A percentile compares a stretch with the other conserved stretches of the same genome.
Evolutionary conservation across 2,329 filamentous ascomycete species (phyloP).

Genomic region (Verticillium alfalfae): DNA sequence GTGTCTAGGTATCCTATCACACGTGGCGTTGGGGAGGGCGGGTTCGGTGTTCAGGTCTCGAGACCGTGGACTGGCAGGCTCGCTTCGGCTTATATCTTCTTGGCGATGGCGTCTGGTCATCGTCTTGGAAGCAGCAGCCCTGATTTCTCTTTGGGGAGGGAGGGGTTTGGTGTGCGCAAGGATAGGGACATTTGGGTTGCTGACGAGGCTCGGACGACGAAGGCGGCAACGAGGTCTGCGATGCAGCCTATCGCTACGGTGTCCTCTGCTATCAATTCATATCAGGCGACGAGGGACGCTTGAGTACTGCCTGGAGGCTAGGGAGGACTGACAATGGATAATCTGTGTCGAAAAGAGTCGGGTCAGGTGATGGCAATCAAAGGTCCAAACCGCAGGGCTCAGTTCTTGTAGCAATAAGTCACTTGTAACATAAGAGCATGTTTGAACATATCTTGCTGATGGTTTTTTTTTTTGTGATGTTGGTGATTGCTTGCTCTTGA

Average conservation of each 20-base stretch:
- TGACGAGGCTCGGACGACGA: background rate
- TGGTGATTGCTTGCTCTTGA: background rate
- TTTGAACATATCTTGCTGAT: background rate
- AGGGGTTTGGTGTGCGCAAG: background rate
- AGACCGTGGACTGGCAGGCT: background rate
- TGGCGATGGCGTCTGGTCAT: background rate
- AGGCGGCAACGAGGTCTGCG: background rate
- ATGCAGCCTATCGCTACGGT: background rate
- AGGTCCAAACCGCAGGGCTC: background rate
- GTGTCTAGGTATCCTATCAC: conserved; percentile 41
- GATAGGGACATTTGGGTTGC: background rate
- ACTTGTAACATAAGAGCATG: background rate
- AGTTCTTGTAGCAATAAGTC: background rate
- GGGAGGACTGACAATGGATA: background rate
- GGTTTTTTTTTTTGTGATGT: too few species aligned
- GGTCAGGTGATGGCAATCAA: background rate
- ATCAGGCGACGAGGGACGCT: background rate
- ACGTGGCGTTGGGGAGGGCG: background rate
- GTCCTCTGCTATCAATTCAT: background rate
- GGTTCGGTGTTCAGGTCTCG: background rate
- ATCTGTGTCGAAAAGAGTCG: background rate
- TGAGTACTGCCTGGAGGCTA: background rate
- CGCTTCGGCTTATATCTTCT: background rate
- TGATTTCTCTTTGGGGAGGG: background rate
- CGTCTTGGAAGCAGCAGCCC: background rate